phyloP scores from a whole-genome alignment of 768 basidiomycete species.

The Lentinula sp. region DNA sequence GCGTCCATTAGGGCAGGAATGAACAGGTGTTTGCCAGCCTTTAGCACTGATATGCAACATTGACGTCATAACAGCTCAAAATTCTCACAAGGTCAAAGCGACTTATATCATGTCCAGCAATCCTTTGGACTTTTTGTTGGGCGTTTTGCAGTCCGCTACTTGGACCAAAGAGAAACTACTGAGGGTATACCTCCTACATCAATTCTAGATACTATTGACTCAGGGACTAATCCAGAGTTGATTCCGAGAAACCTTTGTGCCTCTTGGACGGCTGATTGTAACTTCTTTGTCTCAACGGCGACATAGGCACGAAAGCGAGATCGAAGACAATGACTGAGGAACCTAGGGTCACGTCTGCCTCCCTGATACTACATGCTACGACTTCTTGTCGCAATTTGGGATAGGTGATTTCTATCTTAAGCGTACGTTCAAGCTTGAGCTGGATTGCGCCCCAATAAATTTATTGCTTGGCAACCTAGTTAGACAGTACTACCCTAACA shows the following conservation, averaged over 20 bases:
- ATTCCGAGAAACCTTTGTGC: not conserved
- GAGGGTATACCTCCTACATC: too few relatives aligned
- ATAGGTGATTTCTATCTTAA: too few relatives aligned
- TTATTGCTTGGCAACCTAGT: not conserved
- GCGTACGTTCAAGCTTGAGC: too few relatives aligned
- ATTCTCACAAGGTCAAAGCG: not conserved
- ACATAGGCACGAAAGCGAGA: not conserved
- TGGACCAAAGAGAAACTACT: too few relatives aligned
- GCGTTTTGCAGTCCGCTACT: too few relatives aligned
- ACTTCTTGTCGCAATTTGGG: not conserved
- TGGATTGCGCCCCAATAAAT: not conserved
- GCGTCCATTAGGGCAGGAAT: conserved; percentile 35
- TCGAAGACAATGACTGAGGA: not conserved
- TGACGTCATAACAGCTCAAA: not conserved
- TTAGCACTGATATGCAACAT: too few relatives aligned
- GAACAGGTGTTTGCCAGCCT: not conserved
- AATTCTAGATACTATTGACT: too few relatives aligned
- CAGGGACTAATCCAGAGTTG: too few relatives aligned
- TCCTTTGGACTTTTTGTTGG: not conserved
- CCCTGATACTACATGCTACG: not conserved
- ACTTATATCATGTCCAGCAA: not conserved
- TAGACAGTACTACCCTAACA: not conserved
- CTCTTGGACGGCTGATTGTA: not conserved
- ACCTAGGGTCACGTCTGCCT: not conserved
- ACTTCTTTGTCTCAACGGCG: not conserved